Percentiles rank a stretch among this genome's conserved stretches.
phyloP scores from a whole-genome alignment of 192 early-diverging fungal species.

The Hyaloraphidium curvatum region DNA sequence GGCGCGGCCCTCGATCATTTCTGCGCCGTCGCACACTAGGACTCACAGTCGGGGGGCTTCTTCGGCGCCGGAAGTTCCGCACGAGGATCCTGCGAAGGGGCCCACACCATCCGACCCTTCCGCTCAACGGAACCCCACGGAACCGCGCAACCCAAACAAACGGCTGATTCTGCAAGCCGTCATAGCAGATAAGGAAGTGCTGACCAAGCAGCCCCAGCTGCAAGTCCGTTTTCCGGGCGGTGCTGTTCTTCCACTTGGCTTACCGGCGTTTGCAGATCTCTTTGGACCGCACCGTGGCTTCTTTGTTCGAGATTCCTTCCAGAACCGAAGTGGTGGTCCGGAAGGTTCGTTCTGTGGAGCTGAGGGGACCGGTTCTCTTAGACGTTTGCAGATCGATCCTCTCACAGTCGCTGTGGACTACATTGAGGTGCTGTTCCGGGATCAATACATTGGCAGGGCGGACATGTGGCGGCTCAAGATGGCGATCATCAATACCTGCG shows the following conservation, averaged over 20 bases:
- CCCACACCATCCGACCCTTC: not conserved
- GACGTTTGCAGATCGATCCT: slow-evolving; percentile 33
- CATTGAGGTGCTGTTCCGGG: slow-evolving; percentile 68
- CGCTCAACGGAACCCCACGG: not conserved
- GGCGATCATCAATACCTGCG: slow-evolving; percentile 38
- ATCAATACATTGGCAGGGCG: slow-evolving; percentile 59
- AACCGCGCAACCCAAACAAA: slow-evolving; percentile 6
- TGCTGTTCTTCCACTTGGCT: slow-evolving; percentile 1
- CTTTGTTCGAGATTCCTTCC: slow-evolving; percentile 33
- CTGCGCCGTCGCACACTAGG: too few relatives aligned
- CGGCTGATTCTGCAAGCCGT: slow-evolving; percentile 30
- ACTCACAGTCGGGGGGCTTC: too few relatives aligned
- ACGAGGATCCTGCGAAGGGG: too few relatives aligned
- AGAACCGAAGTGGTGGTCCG: slow-evolving; percentile 40
- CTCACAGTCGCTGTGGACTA: slow-evolving; percentile 47
- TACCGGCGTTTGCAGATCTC: slow-evolving; percentile 29
- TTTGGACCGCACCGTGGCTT: slow-evolving; percentile 43
- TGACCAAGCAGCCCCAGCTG: slow-evolving; percentile 27
- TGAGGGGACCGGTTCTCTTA: not conserved
- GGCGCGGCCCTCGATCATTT: slow-evolving; percentile 10
- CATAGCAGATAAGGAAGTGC: slow-evolving; percentile 24
- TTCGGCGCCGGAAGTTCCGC: too few relatives aligned
- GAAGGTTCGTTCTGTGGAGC: slow-evolving; percentile 18
- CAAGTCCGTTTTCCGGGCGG: slow-evolving; percentile 21
- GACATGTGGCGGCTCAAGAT: slow-evolving; percentile 86